Evolutionary conservation across 805 yeast species (phyloP), one percentile per base, ranked within the genome.

Genomic region (Kregervanrija fluxuum): DNA sequence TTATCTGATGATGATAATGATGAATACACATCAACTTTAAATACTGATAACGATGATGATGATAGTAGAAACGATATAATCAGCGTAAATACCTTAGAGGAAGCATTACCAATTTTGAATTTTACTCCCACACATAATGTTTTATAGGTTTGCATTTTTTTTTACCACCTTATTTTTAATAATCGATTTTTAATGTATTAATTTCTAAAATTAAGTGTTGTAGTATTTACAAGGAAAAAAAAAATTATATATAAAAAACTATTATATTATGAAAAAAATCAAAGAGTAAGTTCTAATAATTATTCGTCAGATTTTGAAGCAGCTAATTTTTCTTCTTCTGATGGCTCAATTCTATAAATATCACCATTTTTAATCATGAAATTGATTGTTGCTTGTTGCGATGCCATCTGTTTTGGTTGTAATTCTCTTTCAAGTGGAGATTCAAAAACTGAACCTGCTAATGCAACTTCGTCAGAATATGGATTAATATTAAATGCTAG

Each of bases 381-480:
- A 33, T 57, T 53, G 15, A 63, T 46, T 9, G 62, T 59, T 48
- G 54, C 60, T 33, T 51, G 50, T 45, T 52, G 63, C n/a, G 56
- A 48, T 9, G 61, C 55, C 49, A 54, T 56, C 22, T 48, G 55
- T 32, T 58, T 54, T 5, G 62, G 59, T 39, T 56, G 54, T 11
- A 62, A 39, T 11, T 49, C 63, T 45, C 70, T 75, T 15, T 53
- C 56, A 11, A 74, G 71, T 48, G 66, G 60, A 49, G 75, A 70
- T 60, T 85, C 86, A 62, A 87, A 82, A 38, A 80, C 70, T 35
- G 85, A 71, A 37, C 87, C 87, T 47, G 85, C 77, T 53, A 86
- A 61, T 28, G 74, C 67, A 46, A 79, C 67, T 45, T 76, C 69
- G 55, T 82, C 68, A 44, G 80, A 64, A 45, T 74, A 70, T 28